Base-by-base conservation (phyloP, 176 grass and related monocot species). In the Musa beccarii region DNA sequence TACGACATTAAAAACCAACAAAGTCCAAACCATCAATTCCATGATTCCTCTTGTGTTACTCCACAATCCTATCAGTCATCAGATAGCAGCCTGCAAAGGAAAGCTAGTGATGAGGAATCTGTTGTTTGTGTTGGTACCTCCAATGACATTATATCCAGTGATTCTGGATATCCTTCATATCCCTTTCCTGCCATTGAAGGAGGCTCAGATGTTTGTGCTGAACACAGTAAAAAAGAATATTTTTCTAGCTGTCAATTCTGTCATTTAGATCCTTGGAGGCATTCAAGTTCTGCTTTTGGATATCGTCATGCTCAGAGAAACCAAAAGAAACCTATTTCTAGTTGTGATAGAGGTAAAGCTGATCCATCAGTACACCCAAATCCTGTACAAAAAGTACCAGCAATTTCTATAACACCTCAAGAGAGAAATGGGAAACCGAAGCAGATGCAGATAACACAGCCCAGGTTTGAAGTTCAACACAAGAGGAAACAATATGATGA, bases 91-190 rank as follows among this genome's bases (percentile, higher is more conserved):
- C 83, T 76, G 52, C 84, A 73, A 78, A 67, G 74, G 56, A 75
- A 79, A 21, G 74, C 81, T 53, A 74, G 69, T 15, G 81, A 85
- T 72, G 81, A 66, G 59, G 82, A 88, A 74, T 75, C 80, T 23
- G 80, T 81, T 53, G 75, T 65, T 17, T 71, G 78, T 63, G 70
- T 91, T 68, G 80, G 80, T 67, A 78, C 87, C 20, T 22, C 71
- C 78, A 83, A 73, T 79, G 83, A 92, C 53, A 75, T 78, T 80
- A 56, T 78, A 67, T 81, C 83, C n/a, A 79, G 71, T 81, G 71
- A 79, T 22, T 88, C 67, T 79, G 81, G 80, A 63, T 85, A 77
- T 83, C 70, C 73, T 61, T 16, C 65, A 20, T 85, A 79, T 73
- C 53, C 70, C 8, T 88, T 81, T 79, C 71, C 83, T 83, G 65